Conservation (phyloP, 495 filamentous ascomycete species). For the Lasiosphaeris hirsuta region DNA sequence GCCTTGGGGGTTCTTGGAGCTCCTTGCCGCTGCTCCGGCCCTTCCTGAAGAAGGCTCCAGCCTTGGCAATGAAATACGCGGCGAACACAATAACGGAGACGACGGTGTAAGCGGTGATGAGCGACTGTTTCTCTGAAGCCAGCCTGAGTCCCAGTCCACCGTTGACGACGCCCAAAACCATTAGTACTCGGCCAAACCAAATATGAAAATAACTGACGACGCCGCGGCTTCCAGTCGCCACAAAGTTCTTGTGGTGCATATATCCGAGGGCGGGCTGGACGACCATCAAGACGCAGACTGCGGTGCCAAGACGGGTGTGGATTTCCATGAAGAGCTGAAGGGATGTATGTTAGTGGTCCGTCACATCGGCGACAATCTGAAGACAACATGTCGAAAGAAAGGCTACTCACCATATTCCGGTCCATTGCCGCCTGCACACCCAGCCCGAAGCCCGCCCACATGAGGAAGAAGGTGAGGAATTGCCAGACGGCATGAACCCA, state of each 20-base stretch:
- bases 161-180: conserved; percentile 67
- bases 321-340: conserved; percentile 36
- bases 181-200: conserved; percentile 64
- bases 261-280: conserved; percentile 64
- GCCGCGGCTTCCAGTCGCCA: conserved; percentile 46
- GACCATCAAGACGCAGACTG: conserved; percentile 54
- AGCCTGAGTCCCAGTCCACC: conserved; percentile 63
- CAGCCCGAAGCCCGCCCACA: conserved; percentile 59
- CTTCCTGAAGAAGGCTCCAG: background rate
- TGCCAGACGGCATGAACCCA: conserved; percentile 59
- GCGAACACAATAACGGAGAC: conserved; percentile 53
- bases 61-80: conserved; percentile 37
- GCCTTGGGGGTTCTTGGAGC: background rate
- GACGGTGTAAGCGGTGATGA: conserved; percentile 57
- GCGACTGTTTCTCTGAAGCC: conserved; percentile 38
- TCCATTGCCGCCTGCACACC: conserved; percentile 51
- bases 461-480: conserved; percentile 50
- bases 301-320: conserved; percentile 55
- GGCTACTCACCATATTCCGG: conserved; percentile 34
- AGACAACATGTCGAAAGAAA: background rate
- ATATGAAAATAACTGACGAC: conserved; percentile 59
- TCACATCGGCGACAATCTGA: background rate
- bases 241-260: conserved; percentile 59
- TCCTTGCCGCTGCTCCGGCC: background rate
- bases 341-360: conserved; percentile 7